A percentile compares a stretch with the other conserved stretches of the same genome.
Evolutionary conservation across 305 asterid species (phyloP).

Genomic region (Fraxinus xanthoxyloides): DNA sequence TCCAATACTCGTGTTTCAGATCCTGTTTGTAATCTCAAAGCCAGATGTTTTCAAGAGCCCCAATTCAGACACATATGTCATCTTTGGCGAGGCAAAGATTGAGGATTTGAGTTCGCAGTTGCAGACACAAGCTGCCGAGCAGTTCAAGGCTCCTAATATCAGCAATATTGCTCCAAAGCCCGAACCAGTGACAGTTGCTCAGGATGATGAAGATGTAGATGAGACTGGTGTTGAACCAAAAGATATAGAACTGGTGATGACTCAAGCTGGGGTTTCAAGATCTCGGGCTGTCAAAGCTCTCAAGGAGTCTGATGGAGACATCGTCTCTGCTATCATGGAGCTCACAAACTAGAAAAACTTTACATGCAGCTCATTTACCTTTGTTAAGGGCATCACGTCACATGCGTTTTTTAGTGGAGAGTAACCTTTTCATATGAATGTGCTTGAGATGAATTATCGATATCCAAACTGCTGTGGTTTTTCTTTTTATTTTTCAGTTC

Average conservation of each 20-base stretch:
- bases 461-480: neutral
- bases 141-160: slow-evolving; percentile 55
- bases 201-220: slow-evolving; percentile 68
- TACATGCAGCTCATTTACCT: neutral
- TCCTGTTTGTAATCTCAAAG: slow-evolving; percentile 62
- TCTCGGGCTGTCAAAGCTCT: slow-evolving; percentile 61
- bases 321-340: slow-evolving; percentile 71
- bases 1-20: slow-evolving; percentile 25
- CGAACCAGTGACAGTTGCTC: slow-evolving; percentile 39
- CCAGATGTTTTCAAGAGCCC: slow-evolving; percentile 77
- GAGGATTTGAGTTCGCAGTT: slow-evolving; percentile 68
- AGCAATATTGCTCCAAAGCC: slow-evolving; percentile 41
- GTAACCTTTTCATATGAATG: neutral
- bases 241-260: slow-evolving; percentile 68
- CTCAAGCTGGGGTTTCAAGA: slow-evolving; percentile 66
- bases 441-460: neutral
- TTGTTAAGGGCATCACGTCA: neutral
- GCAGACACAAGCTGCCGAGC: slow-evolving; percentile 76
- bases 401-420: neutral
- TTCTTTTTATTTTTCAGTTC: neutral
- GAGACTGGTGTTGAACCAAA: slow-evolving; percentile 63
- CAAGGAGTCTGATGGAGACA: slow-evolving; percentile 70
- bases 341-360: slow-evolving; percentile 42
- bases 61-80: slow-evolving; percentile 54
- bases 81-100: slow-evolving; percentile 71